phyloP scores from a whole-genome alignment of 371 early-diverging fungal species.

The Phascolomyces articulosus region DNA sequence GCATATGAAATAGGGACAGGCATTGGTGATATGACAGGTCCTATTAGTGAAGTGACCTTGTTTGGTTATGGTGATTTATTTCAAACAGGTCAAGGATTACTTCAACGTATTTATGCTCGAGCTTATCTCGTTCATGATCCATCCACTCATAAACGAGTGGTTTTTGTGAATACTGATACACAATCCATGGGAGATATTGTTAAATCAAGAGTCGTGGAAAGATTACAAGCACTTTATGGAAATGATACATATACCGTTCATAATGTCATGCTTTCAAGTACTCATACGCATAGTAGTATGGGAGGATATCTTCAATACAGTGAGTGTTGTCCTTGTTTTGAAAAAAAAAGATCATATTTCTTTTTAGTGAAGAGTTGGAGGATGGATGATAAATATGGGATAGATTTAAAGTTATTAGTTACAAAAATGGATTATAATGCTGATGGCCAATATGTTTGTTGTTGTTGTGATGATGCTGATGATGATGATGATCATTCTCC shows the following conservation, averaged over 20 bases:
- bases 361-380: neutral
- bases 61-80: too few relatives aligned
- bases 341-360: too few relatives aligned
- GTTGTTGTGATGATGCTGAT: neutral
- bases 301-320: slow-evolving; percentile 56
- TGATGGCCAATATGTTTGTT: neutral
- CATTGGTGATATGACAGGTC: slow-evolving; percentile 53
- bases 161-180: slow-evolving; percentile 62
- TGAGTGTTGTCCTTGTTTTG: slow-evolving; percentile 19
- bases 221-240: slow-evolving; percentile 27
- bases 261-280: slow-evolving; percentile 69
- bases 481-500: neutral
- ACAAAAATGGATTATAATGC: slow-evolving; percentile 10
- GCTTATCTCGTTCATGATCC: slow-evolving; percentile 56
- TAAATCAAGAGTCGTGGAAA: slow-evolving; percentile 37
- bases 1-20: slow-evolving; percentile 33
- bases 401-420: too few relatives aligned
- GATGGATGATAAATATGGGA: too few relatives aligned
- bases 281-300: slow-evolving; percentile 69
- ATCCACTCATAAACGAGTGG: slow-evolving; percentile 38
- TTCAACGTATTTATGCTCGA: slow-evolving; percentile 59
- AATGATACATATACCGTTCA: slow-evolving; percentile 31
- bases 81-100: slow-evolving; percentile 61
- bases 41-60: slow-evolving; percentile 32
- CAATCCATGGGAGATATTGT: slow-evolving; percentile 50